Conservation (phyloP, 116 monocot species). For the Papilionanthe hybrid region DNA sequence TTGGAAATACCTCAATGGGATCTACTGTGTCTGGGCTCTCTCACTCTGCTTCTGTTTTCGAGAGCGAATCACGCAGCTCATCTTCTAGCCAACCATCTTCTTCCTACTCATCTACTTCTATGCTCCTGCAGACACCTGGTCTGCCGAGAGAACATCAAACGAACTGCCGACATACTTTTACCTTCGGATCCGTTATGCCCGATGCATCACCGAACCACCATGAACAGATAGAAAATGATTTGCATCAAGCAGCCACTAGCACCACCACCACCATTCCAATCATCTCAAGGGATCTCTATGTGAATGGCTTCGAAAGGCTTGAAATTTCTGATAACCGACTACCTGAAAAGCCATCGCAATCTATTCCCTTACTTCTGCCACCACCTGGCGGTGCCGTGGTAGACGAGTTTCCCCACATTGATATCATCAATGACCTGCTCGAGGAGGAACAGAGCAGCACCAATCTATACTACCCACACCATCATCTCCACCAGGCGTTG, state of each 20-base stretch:
- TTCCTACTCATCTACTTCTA: constrained; percentile 16
- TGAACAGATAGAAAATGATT: constrained; percentile 18
- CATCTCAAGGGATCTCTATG: constrained; percentile 9
- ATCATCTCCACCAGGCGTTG: constrained; percentile 10
- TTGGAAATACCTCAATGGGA: constrained; percentile 49
- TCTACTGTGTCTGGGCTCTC: constrained; percentile 13
- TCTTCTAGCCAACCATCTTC: constrained; percentile 3
- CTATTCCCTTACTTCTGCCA: too few relatives aligned
- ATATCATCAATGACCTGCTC: constrained; percentile 89
- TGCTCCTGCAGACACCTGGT: constrained; percentile 19
- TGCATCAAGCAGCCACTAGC: constrained; percentile 8
- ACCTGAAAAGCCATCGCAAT: too few relatives aligned
- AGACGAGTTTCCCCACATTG: constrained; percentile 91
- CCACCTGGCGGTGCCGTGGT: constrained; percentile 14
- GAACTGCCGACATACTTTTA: constrained; percentile 25
- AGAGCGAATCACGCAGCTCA: neutral
- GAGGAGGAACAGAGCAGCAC: constrained; percentile 52
- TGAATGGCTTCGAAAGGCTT: neutral
- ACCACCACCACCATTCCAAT: neutral
- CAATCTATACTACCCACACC: neutral
- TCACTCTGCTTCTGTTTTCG: constrained; percentile 13
- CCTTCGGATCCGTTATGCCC: constrained; percentile 45
- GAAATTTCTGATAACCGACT: too few relatives aligned
- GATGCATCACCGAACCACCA: constrained; percentile 28
- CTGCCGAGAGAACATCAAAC: constrained; percentile 13